These are phyloP conservation scores for Neurospora pannonica DNA, from an alignment of 495 filamentous ascomycete genomes.

Conservation along the genomic window DNA sequence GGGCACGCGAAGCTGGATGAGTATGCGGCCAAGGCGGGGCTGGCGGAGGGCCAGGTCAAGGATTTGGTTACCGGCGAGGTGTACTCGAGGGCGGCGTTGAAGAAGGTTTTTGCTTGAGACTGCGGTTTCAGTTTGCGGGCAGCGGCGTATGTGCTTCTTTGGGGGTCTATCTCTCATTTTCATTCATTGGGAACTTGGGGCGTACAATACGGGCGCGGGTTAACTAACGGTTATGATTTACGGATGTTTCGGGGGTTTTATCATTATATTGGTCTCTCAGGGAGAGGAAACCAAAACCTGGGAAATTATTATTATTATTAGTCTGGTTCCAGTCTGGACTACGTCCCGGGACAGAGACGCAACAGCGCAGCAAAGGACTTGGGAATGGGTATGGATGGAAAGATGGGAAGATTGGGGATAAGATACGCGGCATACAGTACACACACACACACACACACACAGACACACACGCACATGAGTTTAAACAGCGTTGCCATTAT, in stretches of 20 bases:
- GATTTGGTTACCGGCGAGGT: constrained; percentile 71
- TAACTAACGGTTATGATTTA: not conserved
- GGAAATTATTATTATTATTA: not conserved
- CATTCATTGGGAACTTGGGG: not conserved
- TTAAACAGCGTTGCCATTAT: not conserved
- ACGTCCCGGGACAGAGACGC: not conserved
- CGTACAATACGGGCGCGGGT: not conserved
- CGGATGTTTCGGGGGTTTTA: not conserved
- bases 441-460: not conserved
- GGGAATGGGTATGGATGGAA: not conserved
- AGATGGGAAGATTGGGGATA: not conserved
- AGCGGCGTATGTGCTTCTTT: not conserved
- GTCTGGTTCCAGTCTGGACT: not conserved
- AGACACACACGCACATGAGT: not conserved
- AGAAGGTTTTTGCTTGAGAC: constrained; percentile 69
- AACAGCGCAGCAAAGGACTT: not conserved
- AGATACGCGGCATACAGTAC: not conserved
- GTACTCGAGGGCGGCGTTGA: constrained; percentile 50
- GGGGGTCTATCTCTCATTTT: not conserved
- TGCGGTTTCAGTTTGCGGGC: not conserved
- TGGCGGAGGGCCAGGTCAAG: constrained; percentile 57
- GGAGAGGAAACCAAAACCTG: not conserved
- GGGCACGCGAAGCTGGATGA: constrained; percentile 64
- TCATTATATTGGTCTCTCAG: not conserved
- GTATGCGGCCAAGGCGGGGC: constrained; percentile 64